Percentiles rank a stretch among this genome's conserved stretches.
Conservation (phyloP, 768 basidiomycete genomes). For the Mycena venus region DNA sequence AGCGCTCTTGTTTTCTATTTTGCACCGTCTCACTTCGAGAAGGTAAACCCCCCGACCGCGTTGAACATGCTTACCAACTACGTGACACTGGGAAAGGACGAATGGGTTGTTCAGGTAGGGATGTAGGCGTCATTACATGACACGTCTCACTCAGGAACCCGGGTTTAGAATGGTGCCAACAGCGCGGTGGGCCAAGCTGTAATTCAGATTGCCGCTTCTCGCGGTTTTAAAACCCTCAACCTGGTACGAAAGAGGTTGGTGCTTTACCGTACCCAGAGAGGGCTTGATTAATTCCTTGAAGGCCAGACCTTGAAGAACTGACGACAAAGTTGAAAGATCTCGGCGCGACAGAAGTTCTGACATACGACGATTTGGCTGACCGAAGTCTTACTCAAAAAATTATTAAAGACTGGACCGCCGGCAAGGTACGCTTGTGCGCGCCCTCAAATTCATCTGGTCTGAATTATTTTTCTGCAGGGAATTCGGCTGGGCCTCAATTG, state of each 20-base stretch:
- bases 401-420: conserved; percentile 70
- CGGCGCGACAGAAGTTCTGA: conserved; percentile 83
- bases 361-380: conserved; percentile 80
- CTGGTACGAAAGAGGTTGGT: conserved; percentile 78
- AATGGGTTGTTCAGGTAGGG: conserved; percentile 90
- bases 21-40: neutral
- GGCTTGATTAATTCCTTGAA: conserved; percentile 37
- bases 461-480: conserved; percentile 40
- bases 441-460: neutral
- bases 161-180: conserved; percentile 71
- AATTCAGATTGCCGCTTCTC: conserved; percentile 84
- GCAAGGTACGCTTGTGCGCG: conserved; percentile 59
- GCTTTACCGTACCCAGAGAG: neutral
- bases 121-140: neutral
- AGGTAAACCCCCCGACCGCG: conserved; percentile 90
- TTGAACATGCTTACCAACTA: conserved; percentile 86
- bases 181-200: conserved; percentile 90
- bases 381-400: conserved; percentile 66
- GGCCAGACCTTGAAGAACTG: conserved; percentile 66
- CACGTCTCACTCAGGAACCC: neutral
- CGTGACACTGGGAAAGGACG: conserved; percentile 71
- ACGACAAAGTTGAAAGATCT: conserved; percentile 65
- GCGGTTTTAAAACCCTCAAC: conserved; percentile 83
- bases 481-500: conserved; percentile 66
- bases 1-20: neutral